These are phyloP conservation scores for Suillus sp. DNA, from an alignment of 768 basidiomycete genomes.

Conservation along the genomic window DNA sequence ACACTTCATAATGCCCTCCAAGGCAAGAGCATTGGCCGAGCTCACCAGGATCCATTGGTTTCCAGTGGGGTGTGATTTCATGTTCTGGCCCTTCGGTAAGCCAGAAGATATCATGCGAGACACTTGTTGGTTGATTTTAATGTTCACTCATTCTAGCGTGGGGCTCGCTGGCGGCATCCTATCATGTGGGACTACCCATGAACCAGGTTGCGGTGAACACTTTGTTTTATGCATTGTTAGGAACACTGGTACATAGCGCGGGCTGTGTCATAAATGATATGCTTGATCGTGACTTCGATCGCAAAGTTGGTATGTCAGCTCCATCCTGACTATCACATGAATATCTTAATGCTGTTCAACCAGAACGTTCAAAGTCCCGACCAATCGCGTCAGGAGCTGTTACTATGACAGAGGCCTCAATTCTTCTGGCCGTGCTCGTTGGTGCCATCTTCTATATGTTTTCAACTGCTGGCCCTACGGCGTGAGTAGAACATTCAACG, in stretches of 20 bases:
- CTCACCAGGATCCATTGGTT: conserved; percentile 7
- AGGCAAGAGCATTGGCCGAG: not conserved
- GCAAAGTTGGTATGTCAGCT: conserved; percentile 48
- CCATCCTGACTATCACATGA: not conserved
- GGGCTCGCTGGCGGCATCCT: conserved; percentile 1
- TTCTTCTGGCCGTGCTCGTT: conserved; percentile 39
- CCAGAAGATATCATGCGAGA: not conserved
- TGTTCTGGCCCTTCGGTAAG: conserved; percentile 7
- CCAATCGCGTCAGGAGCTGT: conserved; percentile 54
- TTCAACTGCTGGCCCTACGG: conserved; percentile 14
- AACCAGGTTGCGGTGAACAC: not conserved
- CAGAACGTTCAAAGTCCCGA: conserved; percentile 51
- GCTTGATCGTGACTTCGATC: conserved; percentile 53
- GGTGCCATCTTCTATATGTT: conserved; percentile 14
- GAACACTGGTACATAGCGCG: conserved; percentile 40
- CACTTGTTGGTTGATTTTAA: not conserved
- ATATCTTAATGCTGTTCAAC: not conserved
- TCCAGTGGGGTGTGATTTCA: conserved; percentile 2
- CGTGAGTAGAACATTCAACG: not conserved
- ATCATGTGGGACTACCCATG: conserved; percentile 4
- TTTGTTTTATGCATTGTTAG: conserved; percentile 5
- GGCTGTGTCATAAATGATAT: conserved; percentile 62
- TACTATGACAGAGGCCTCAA: conserved; percentile 42
- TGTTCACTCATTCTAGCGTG: not conserved
- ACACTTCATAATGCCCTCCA: conserved; percentile 1